Evolutionary conservation across 331 rosid species (phyloP), one percentile per base, ranked within the genome.

Genomic region (Malus hybrid): DNA sequence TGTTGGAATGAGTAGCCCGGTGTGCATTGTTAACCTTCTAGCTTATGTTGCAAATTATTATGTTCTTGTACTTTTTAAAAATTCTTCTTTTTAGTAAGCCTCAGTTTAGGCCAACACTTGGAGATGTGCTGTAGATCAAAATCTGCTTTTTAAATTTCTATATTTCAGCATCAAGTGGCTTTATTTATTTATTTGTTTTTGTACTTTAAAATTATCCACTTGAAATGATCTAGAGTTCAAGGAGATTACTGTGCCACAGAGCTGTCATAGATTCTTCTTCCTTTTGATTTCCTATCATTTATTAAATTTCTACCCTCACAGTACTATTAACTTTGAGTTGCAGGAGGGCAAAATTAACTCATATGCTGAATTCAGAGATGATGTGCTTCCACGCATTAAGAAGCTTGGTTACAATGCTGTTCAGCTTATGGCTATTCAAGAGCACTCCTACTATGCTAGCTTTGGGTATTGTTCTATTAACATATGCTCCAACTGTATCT

Each of bases 391-490:
- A 48, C 97, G 99, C 64, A 95, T 95, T 82, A 95, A 92, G 85
- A 90, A 6, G 81, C 99, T 95, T 81, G 99, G 99, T 69, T 95
- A 95, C 81, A 95, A 95, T 87, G 96, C 97, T 75, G 97, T 95
- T 77, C 98, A 93, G 88, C 88, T 93, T 72, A 93, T 93, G 98
- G 98, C 98, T 79, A 87, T 93, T 75, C 98, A 93, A 84, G 98
- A 93, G 80, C 98, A 93, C 83, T 85, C 98, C 72, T 93, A 93
- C 77, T 93, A 93, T 81, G 98, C 98, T 68, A 88, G 98, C 89
- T 93, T 93, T 85, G 98, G 98, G 98, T 93, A 85, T 72, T 72
- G 68, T 72, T 7, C 67, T 71, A 66, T 76, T 72, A 75, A 65
- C 39, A 73, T 46, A 65, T 70, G 27, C 66, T 83, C 82, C 67